These are phyloP conservation scores for Mycena floridula DNA, from an alignment of 768 basidiomycete species.

Conservation along the genomic window DNA sequence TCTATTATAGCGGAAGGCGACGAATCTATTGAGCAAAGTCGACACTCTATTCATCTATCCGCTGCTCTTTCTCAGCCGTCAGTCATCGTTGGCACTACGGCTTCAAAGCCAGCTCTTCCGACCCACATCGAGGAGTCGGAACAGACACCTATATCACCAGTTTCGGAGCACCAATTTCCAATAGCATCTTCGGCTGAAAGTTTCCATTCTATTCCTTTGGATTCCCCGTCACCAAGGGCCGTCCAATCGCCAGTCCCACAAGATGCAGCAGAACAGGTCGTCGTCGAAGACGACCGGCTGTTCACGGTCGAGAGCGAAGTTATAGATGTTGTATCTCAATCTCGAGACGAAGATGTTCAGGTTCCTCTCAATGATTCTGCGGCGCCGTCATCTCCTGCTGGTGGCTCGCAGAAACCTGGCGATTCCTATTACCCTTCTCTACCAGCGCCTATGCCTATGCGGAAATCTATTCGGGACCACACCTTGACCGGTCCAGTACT, in stretches of 20 bases:
- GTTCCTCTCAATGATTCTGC: neutral
- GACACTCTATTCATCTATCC: neutral
- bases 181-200: slow-evolving; percentile 27
- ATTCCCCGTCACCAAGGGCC: slow-evolving; percentile 21
- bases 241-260: neutral
- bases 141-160: neutral
- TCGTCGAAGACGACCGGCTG: neutral
- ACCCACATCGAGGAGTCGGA: neutral
- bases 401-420: too few relatives aligned
- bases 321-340: neutral
- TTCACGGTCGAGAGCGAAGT: neutral
- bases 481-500: slow-evolving; percentile 25
- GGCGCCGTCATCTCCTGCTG: too few relatives aligned
- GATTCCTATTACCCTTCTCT: slow-evolving; percentile 60
- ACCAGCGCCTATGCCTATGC: slow-evolving; percentile 62
- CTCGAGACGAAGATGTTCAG: neutral
- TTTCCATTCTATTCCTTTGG: slow-evolving; percentile 32
- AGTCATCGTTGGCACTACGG: too few relatives aligned
- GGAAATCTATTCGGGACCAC: slow-evolving; percentile 54
- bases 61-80: neutral
- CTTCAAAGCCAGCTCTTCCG: neutral
- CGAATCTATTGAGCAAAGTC: slow-evolving; percentile 37
- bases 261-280: neutral
- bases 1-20: slow-evolving; percentile 74
- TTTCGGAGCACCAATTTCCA: neutral